Percentiles rank a stretch among this genome's conserved stretches.
Evolutionary conservation across 345 rosid genomes (phyloP).

Genomic region (Lepidium sativum): DNA sequence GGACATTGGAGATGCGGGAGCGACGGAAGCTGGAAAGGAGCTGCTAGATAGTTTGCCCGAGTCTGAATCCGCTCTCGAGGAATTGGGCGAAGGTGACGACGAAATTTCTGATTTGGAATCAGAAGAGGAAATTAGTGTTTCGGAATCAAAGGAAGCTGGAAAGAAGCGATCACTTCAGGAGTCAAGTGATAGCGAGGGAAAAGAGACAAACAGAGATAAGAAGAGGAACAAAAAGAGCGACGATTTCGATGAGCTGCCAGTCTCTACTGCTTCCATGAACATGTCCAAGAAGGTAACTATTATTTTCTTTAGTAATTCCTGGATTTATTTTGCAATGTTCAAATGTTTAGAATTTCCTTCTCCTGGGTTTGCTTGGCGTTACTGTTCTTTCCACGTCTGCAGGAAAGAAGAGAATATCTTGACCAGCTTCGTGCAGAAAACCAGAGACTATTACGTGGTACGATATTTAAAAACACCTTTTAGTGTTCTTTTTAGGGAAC

Average conservation of each 20-base stretch:
- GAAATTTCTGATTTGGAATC: not conserved
- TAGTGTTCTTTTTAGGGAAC: not conserved
- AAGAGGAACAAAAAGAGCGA: slow-evolving; percentile 28
- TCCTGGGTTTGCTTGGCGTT: not conserved
- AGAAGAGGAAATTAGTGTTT: not conserved
- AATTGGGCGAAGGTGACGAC: not conserved
- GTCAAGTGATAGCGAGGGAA: slow-evolving; percentile 1
- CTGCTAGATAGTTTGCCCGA: not conserved
- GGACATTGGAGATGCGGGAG: not conserved
- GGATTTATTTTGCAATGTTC: not conserved
- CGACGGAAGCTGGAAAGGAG: not conserved
- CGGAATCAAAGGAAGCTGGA: slow-evolving; percentile 4
- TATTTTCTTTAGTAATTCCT: not conserved
- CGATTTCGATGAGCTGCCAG: slow-evolving; percentile 31
- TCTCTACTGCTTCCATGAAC: slow-evolving; percentile 31
- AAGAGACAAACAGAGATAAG: slow-evolving; percentile 27
- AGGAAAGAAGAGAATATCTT: slow-evolving; percentile 66
- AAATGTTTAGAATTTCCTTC: not conserved
- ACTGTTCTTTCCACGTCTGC: not conserved
- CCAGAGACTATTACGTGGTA: slow-evolving; percentile 86
- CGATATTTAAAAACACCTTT: not conserved
- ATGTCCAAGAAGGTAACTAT: slow-evolving; percentile 44
- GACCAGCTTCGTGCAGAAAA: slow-evolving; percentile 66
- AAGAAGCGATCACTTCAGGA: slow-evolving; percentile 20
- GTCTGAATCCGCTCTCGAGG: not conserved